Evolutionary conservation across 352 stramenopile genomes (phyloP).

Genomic region (Phytophthora pisi): DNA sequence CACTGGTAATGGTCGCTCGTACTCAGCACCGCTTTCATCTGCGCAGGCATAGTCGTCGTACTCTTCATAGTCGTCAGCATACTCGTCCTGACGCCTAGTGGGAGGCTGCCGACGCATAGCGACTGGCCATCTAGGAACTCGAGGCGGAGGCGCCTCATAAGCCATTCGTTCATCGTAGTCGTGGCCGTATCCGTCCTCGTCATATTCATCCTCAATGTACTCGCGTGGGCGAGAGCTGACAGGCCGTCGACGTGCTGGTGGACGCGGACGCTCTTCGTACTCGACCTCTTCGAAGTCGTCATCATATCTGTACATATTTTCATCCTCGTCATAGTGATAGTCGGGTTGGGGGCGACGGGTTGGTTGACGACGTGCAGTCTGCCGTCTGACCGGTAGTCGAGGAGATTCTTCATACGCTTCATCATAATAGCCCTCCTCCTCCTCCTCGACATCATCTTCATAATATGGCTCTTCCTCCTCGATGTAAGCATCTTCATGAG

Average conservation of each 20-base stretch:
- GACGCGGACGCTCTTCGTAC: slow-evolving; percentile 13
- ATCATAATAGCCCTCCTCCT: slow-evolving; percentile 31
- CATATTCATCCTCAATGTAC: slow-evolving; percentile 29
- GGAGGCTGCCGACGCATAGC: slow-evolving; percentile 20
- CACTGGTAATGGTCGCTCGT: slow-evolving; percentile 12
- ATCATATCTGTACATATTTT: slow-evolving; percentile 23
- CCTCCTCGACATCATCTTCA: slow-evolving; percentile 25
- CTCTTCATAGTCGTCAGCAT: slow-evolving; percentile 9
- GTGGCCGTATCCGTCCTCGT: slow-evolving; percentile 7
- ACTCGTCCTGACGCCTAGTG: slow-evolving; percentile 14
- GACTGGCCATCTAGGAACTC: slow-evolving; percentile 10
- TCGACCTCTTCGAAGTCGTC: slow-evolving; percentile 12
- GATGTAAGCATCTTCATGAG: slow-evolving; percentile 20
- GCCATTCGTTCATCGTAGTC: slow-evolving; percentile 7
- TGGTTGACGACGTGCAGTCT: slow-evolving; percentile 20
- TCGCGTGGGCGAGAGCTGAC: slow-evolving; percentile 14
- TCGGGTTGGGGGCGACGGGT: slow-evolving; percentile 11
- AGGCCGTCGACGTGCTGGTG: slow-evolving; percentile 15
- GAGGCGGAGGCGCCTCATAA: slow-evolving; percentile 16
- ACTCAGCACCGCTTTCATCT: slow-evolving; percentile 12
- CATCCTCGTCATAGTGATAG: slow-evolving; percentile 19
- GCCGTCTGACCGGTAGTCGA: slow-evolving; percentile 13
- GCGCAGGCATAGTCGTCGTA: slow-evolving; percentile 14
- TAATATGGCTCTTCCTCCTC: slow-evolving; percentile 23
- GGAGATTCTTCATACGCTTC: slow-evolving; percentile 18